Base-by-base conservation (phyloP, 2,329 filamentous ascomycete genomes). In the Botrytis pseudocinerea region DNA sequence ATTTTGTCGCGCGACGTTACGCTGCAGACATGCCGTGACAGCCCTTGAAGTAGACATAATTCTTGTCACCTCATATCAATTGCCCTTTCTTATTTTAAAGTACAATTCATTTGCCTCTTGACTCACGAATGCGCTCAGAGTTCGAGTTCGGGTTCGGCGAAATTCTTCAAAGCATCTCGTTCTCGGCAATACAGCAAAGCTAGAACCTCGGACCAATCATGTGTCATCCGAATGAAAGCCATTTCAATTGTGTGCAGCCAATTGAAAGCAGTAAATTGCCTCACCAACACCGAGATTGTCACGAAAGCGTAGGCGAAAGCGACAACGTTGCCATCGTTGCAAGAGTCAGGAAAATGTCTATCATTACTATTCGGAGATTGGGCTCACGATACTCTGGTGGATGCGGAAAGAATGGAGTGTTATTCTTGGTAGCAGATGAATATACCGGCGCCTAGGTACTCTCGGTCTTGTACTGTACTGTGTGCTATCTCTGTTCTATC, bases 31-130 rank as follows among this genome's bases (percentile, higher is more conserved):
- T 74, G 77, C 75, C 66, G 74, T 76, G 51, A 77, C 73, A 38
- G 77, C 77, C 75, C 78, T 75, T 51, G 78, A 78, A 64, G 77
- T 78, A 76, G 78, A 71, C 79, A 80, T 80, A 18, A 46, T 62
- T 69, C 51, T 70, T 72, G 71, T 79, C 77, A 79, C 78, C 73
- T 74, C 78, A 80, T 79, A 75, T 74, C 74, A 72, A 76, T 71
- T 73, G 74, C 60, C 72, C 69, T 65, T 51, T 48, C 61, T 51
- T 44, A 69, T 69, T 74, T 16, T 42, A 42, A 42, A 57, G 9
- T 42, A n/a, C 48, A 57, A 68, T 32, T 28, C 3, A 32, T 68
- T 42, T 69, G 48, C 65, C 48, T 44, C 48, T 69, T 57, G 65
- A 69, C 48, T 69, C 35, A 32, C 28, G n/a, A 18, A 57, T 32